Base-by-base conservation (phyloP, 441 rosid species). In the Melastoma candidum region DNA sequence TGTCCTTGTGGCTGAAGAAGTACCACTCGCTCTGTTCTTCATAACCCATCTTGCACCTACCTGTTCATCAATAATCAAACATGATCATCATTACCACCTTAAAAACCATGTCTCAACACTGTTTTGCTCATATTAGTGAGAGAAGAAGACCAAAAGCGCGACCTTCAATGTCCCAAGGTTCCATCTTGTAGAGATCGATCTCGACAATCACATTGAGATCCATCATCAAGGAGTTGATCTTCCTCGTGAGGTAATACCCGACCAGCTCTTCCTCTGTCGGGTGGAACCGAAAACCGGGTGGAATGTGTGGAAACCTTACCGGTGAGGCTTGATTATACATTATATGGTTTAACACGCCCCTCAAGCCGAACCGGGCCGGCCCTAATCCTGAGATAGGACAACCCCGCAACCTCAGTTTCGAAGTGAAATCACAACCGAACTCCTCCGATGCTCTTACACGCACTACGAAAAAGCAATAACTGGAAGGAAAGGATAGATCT, bases 131-230 rank as follows among this genome's bases (percentile, higher is more conserved):
- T n/a, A 43, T 22, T 50, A 36, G 13, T 50, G 26, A 27, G 7
- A 50, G 32, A 50, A n/a, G 11, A 7, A 12, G 44, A 39, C 24
- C 4, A 13, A 54, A 26, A 36, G 13, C 25, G 4, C 3, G 50
- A 90, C 97, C 97, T 87, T 87, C 82, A 46, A 90, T 87, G 70
- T 87, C 98, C 98, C 98, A 90, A 26, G 98, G 98, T 79, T 90
- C 98, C 75, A 90, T 90, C 46, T 83, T 90, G 77, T 87, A 87
- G 62, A 90, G 95, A 80, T 90, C 96, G 66, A 90, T 68, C 63
- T 90, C 98, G 9, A 73, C 63, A 46, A 90, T 86, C 56, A 84
- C 93, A 68, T 85, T 83, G 50, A 90, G 71, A 74, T 87, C 84
- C 57, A 83, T 81, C 65, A 76, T 81, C 63, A 87, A 57, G 1